Base-by-base conservation (phyloP, 306 rosid species). In the Hylodesmum podocarpum region DNA sequence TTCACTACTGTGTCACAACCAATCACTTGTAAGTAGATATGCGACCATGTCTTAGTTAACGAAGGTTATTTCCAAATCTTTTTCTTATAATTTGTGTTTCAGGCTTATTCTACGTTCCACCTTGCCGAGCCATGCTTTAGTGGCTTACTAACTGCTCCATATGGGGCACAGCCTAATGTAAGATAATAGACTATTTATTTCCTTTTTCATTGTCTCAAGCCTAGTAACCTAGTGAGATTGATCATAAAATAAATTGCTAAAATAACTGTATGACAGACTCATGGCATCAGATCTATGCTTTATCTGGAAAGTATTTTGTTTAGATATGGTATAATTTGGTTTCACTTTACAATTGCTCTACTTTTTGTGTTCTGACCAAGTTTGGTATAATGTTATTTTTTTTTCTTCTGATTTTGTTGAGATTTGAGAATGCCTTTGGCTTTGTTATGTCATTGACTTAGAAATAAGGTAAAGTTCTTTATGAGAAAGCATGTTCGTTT, bases 11-110 rank as follows among this genome's bases (percentile, higher is more conserved):
- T 86, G 80, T 70, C 74, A 65, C 77, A 71, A 24, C 82, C 87
- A 85, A 65, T 67, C 90, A 69, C 73, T 74, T 46, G 97, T 92
- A 76, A 84, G 97, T 83, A 62, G 88, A 80, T 70, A 41, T 46
- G 49, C 49, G 28, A 57, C 11, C 75, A 27, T 66, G 79, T 51
- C 54, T 69, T 24, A 53, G 46, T 44, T 21, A 50, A 76, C 59
- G 22, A 47, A 75, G 53, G 50, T 51, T 73, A 39, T 78, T 57
- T 75, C 40, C 46, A 76, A 62, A 68, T 74, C 40, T 66, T 44
- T 13, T 63, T 72, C 76, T 57, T 65, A 51, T 34, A 50, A 66
- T 70, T 77, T 69, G 19, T 31, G 59, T 81, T 85, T 77, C 87
- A 89, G 96, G 88, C 82, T 84, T 86, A 74, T 61, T 28, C 80